Percentiles rank a stretch among this genome's conserved stretches.
phyloP scores from a whole-genome alignment of 208 protist species.

The Trypanosoma boissoni region DNA sequence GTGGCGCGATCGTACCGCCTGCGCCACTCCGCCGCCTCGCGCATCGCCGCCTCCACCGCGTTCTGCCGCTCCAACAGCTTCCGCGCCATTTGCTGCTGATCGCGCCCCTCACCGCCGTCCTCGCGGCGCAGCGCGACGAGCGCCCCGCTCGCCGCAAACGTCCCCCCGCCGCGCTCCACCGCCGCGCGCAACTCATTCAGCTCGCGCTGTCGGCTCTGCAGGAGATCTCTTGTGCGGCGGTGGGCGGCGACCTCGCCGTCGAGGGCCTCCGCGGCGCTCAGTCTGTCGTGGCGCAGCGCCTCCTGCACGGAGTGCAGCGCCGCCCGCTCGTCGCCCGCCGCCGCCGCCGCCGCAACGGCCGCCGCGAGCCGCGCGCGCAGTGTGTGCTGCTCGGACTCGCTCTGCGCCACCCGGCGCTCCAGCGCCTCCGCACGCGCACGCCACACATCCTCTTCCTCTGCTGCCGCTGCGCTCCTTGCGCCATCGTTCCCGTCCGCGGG shows the following conservation, averaged over 20 bases:
- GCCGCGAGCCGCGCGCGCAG: constrained; percentile 12
- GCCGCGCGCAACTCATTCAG: constrained; percentile 14
- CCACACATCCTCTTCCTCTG: background rate
- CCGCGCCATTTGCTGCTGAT: constrained; percentile 22
- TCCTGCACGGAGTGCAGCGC: constrained; percentile 10
- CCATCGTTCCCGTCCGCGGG: background rate
- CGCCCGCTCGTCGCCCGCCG: background rate
- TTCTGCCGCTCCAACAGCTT: constrained; percentile 47
- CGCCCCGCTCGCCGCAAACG: constrained; percentile 12
- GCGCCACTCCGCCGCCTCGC: constrained; percentile 48
- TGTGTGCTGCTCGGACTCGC: constrained; percentile 2
- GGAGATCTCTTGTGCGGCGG: constrained; percentile 28
- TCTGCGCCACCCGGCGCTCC: background rate
- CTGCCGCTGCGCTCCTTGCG: background rate
- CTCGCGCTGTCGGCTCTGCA: constrained; percentile 28
- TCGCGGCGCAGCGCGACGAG: constrained; percentile 18
- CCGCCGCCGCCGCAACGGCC: constrained; percentile 1
- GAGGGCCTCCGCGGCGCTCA: constrained; percentile 37
- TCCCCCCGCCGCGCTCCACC: constrained; percentile 18
- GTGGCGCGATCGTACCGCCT: constrained; percentile 41
- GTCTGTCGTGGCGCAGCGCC: constrained; percentile 25
- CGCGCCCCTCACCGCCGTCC: constrained; percentile 24
- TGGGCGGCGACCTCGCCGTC: constrained; percentile 52
- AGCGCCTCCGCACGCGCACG: constrained; percentile 25
- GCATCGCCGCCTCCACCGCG: constrained; percentile 37